Conservation (phyloP, 768 basidiomycete genomes). For the Pisolithus orientalis region DNA sequence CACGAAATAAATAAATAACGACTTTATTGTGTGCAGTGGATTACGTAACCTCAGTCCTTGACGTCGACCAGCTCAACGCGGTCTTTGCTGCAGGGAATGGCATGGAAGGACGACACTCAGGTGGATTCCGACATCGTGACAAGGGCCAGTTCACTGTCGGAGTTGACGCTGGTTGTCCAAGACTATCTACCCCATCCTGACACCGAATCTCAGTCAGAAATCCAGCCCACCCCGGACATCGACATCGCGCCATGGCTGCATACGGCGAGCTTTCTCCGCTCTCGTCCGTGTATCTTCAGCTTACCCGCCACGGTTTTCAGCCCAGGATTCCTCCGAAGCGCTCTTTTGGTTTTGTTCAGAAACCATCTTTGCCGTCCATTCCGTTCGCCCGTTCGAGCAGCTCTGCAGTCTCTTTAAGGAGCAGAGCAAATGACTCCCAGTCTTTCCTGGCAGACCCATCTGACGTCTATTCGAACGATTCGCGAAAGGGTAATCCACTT, state of each 20-base stretch:
- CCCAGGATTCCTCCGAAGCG: conserved; percentile 12
- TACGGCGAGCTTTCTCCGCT: background rate
- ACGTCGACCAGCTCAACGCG: background rate
- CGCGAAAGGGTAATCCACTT: conserved; percentile 44
- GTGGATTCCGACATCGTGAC: background rate
- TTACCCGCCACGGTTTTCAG: conserved; percentile 6
- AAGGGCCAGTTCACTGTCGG: background rate
- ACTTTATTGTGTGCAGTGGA: no score
- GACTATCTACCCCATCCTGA: background rate
- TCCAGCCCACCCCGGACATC: conserved; percentile 3
- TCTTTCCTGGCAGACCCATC: conserved; percentile 21
- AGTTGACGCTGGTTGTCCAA: background rate
- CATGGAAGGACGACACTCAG: background rate
- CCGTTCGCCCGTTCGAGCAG: conserved; percentile 28
- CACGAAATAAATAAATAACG: no score
- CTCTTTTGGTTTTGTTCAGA: conserved; percentile 20
- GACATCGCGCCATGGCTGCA: conserved; percentile 10
- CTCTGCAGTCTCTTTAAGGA: conserved; percentile 23
- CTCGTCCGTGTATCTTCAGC: background rate
- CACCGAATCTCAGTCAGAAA: background rate
- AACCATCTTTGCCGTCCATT: conserved; percentile 33
- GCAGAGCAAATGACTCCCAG: conserved; percentile 25
- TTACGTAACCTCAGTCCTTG: no score
- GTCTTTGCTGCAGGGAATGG: background rate
- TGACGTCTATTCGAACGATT: conserved; percentile 30